Evolutionary conservation across 805 yeast species (phyloP).

Genomic region (Suhomyces emberorum): DNA sequence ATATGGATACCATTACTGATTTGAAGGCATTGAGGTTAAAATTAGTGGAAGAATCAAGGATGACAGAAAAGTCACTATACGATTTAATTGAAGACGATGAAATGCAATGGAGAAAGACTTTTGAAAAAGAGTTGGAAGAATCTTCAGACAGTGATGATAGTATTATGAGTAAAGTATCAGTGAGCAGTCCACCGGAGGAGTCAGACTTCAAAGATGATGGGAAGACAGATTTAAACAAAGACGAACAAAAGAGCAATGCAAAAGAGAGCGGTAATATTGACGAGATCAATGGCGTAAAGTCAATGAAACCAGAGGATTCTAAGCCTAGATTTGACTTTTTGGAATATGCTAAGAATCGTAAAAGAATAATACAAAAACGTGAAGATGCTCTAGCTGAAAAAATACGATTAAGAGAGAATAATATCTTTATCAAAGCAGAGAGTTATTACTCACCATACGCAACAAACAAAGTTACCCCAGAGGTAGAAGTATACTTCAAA

Average conservation of each 20-base stretch:
- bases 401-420: conserved; percentile 20
- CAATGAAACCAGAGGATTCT: neutral
- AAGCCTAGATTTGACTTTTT: conserved; percentile 47
- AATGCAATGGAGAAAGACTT: conserved; percentile 22
- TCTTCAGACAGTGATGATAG: neutral
- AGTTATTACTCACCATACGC: conserved; percentile 38
- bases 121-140: conserved; percentile 24
- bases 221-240: neutral
- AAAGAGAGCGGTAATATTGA: neutral
- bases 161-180: neutral
- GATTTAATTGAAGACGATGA: conserved; percentile 47
- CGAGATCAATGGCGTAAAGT: no score
- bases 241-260: neutral
- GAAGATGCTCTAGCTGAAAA: conserved; percentile 19
- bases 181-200: neutral
- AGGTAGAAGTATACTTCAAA: conserved; percentile 21
- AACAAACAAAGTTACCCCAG: conserved; percentile 16
- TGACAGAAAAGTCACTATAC: conserved; percentile 76
- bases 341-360: conserved; percentile 51
- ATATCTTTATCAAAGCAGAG: conserved; percentile 39
- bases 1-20: conserved; percentile 58
- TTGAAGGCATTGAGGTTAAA: conserved; percentile 67
- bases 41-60: conserved; percentile 74
- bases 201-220: neutral
- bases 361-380: conserved; percentile 30